Base-by-base conservation (phyloP, 2,329 filamentous ascomycete genomes). In the Arthroderma sp. region DNA sequence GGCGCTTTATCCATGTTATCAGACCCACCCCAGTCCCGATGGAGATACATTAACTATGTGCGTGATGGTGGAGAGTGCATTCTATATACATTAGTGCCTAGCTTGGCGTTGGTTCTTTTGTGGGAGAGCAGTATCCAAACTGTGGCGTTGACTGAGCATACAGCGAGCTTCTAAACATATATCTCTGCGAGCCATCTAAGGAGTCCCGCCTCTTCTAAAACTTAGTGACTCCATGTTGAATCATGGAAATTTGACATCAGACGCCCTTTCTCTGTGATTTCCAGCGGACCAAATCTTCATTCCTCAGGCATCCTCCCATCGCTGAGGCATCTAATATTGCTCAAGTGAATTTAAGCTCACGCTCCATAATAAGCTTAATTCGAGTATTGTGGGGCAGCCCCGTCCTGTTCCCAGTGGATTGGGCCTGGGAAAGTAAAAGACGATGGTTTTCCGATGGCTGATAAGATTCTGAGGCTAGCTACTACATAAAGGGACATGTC, bases 401-500 rank as follows among this genome's bases (percentile, higher is more conserved):
- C 41, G 15, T 47, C 21, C 19, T 11, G 19, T 33, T 51, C 25
- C 47, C 25, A 25, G 7, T 19, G 15, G 39, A 25, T 31, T 33
- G 47, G 47, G 25, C 25, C 15, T 15, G 28, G 47, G 17, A 51
- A 31, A 17, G 47, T 33, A 17, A 51, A 51, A 49, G 44, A 38
- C 4, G 35, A 13, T 38, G 35, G 11, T n/a, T 38, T 38, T 38
- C 2, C 35, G 3, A 38, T 4, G 28, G 17, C n/a, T 9, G 47
- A 31, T 51, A 3, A 25, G 4, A 49, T 49, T 49, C 25, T 51
- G 33, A 17, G 23, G n/a, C 28, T 51, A 51, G 23, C 47, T 51
- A 51, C 47, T 51, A 51, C 47, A 51, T 51, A 51, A 33, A 33
- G 15, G 41, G 47, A 15, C 47, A 51, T 51, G 23, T 28, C 25